Conservation (phyloP, 2,329 filamentous ascomycete genomes). For the Magnaporthiopsis rhizophila region DNA sequence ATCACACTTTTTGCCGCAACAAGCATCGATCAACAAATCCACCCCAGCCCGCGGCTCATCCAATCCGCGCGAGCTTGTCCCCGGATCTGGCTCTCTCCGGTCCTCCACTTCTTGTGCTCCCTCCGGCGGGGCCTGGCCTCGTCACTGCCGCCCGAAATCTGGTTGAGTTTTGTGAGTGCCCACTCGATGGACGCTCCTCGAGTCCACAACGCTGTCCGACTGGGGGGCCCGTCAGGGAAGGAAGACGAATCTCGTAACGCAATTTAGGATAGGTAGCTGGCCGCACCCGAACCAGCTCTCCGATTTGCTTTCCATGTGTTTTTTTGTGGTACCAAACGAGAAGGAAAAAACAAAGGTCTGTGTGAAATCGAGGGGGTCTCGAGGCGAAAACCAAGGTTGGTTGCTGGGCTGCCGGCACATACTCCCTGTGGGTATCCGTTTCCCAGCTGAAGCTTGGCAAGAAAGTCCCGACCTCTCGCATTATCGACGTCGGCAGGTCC, state of each 20-base stretch:
- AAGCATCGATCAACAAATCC: background rate
- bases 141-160: background rate
- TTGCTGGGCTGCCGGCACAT: background rate
- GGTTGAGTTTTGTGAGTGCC: background rate
- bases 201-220: no score
- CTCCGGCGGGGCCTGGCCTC: background rate
- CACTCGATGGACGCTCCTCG: background rate
- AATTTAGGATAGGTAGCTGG: background rate
- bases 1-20: background rate
- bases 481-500: no score
- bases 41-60: background rate
- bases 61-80: background rate
- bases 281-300: no score
- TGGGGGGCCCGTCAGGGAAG: no score
- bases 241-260: background rate
- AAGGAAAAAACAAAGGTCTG: background rate
- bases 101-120: background rate
- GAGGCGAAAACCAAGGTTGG: background rate
- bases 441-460: background rate
- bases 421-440: background rate
- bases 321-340: no score
- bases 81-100: background rate
- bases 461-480: no score
- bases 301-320: no score
- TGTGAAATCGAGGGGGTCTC: background rate